phyloP scores from a whole-genome alignment of 2,329 filamentous ascomycete genomes.

The Fusarium begoniae region DNA sequence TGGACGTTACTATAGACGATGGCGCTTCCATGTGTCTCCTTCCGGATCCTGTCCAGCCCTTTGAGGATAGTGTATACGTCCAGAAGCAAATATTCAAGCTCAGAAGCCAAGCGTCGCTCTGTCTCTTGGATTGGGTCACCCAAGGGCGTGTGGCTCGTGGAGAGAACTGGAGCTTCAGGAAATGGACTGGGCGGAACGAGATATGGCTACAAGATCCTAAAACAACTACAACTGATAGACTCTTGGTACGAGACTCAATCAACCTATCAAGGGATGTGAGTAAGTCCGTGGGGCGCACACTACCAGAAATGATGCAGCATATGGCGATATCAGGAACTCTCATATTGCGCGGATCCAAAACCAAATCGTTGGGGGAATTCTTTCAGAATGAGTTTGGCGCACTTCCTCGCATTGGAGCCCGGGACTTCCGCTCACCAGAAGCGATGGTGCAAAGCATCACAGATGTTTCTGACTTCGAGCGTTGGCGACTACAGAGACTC shows the following conservation, averaged over 20 bases:
- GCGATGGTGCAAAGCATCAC: constrained; percentile 52
- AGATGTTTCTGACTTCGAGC: constrained; percentile 53
- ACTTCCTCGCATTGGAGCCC: constrained; percentile 82
- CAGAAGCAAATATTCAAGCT: constrained; percentile 83
- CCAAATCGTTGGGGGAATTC: constrained; percentile 73
- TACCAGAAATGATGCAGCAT: constrained; percentile 74
- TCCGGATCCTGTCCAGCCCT: constrained; percentile 94
- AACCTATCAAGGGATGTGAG: constrained; percentile 70
- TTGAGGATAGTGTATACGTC: constrained; percentile 82
- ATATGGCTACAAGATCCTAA: constrained; percentile 66
- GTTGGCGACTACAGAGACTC: constrained; percentile 66
- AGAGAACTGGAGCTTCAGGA: constrained; percentile 85
- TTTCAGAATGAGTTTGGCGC: constrained; percentile 82
- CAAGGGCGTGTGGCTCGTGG: constrained; percentile 85
- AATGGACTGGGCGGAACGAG: constrained; percentile 88
- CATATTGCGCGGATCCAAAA: constrained; percentile 78
- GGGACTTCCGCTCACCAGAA: constrained; percentile 74
- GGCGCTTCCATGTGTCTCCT: constrained; percentile 71
- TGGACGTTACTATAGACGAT: constrained; percentile 61
- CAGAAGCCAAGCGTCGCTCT: constrained; percentile 68
- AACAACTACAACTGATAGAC: constrained; percentile 55
- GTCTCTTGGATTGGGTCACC: constrained; percentile 93
- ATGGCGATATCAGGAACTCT: constrained; percentile 85
- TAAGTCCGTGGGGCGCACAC: constrained; percentile 50
- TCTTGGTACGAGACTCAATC: constrained; percentile 87